These are phyloP conservation scores for Thalassiosira sp. DNA, from an alignment of 352 stramenopile species.

Conservation along the genomic window DNA sequence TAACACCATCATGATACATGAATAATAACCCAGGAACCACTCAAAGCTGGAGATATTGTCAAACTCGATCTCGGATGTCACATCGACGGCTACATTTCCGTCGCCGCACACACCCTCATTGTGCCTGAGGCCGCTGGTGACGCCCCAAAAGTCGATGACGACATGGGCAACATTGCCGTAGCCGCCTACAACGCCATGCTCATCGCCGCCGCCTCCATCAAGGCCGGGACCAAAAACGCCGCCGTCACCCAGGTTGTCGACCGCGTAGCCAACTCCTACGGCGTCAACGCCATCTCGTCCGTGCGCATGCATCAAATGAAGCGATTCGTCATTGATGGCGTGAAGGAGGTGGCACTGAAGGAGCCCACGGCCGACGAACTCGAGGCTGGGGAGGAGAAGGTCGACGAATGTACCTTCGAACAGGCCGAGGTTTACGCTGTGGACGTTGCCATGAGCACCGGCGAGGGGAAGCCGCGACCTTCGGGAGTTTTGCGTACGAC, in stretches of 20 bases:
- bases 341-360: constrained; percentile 89
- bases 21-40: constrained; percentile 45
- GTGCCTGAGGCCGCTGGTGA: constrained; percentile 79
- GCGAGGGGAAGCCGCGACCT: constrained; percentile 92
- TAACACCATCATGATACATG: not conserved
- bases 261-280: constrained; percentile 93
- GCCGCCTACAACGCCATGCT: constrained; percentile 97
- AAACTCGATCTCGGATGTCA: constrained; percentile 98
- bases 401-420: constrained; percentile 92
- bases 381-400: constrained; percentile 80
- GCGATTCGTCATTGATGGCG: constrained; percentile 96
- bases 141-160: constrained; percentile 43
- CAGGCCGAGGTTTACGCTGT: constrained; percentile 98
- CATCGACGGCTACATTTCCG: constrained; percentile 99
- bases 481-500: constrained; percentile 88
- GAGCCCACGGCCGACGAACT: constrained; percentile 70
- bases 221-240: constrained; percentile 95
- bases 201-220: constrained; percentile 95
- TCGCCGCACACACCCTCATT: constrained; percentile 96
- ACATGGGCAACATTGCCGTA: constrained; percentile 92
- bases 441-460: constrained; percentile 98
- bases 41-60: constrained; percentile 89
- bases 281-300: constrained; percentile 95
- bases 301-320: constrained; percentile 99
- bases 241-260: constrained; percentile 94